Evolutionary conservation across 345 rosid species (phyloP), one percentile per base, ranked within the genome.

Genomic region (Eutrema yunnanense): DNA sequence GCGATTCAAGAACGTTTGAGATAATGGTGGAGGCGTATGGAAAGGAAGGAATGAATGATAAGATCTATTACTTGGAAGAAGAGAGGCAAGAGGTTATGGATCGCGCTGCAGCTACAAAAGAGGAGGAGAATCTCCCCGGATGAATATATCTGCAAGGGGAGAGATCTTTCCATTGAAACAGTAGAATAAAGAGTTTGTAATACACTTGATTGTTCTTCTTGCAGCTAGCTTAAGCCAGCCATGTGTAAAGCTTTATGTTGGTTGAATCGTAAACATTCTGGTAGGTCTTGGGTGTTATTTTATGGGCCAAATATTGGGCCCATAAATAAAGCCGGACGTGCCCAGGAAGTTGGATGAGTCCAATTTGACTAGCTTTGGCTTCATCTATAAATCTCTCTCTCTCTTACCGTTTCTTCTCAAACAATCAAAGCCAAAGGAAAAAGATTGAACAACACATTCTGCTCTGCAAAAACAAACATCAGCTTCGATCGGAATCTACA

Each of bases 21-120:
- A 77, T 83, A 70, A 85, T 94, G 96, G 81, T 80, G 4, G 88
- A 94, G 58, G 96, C 96, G 5, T 92, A 86, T 75, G 73, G 65
- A 37, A 90, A 87, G 74, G 88, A 77, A 74, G 92, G 89, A 49
- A 91, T 94, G 99, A 81, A 84, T 29, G 96, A 94, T 85, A 91
- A 88, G 80, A 73, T 86, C 52, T 88, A 86, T 62, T 77, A 88
- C 79, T 78, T 94, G 73, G 96, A 89, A 74, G 90, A 79, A 84
- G 96, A 88, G 78, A 81, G 61, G 67, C 77, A 73, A 68, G 49
- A 56, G 76, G 29, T 74, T 30, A 26, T 73, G 71, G 53, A 67
- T 60, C 48, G 13, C 2, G 5, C 41, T 26, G 59, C 9, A 10
- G 48, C 57, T 27, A 46, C 48, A 0, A 64, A 63, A 70, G 75